Percentiles rank a stretch among this genome's conserved stretches.
phyloP scores from a whole-genome alignment of 257 asterid species.

The Solanum bulbocastanum region DNA sequence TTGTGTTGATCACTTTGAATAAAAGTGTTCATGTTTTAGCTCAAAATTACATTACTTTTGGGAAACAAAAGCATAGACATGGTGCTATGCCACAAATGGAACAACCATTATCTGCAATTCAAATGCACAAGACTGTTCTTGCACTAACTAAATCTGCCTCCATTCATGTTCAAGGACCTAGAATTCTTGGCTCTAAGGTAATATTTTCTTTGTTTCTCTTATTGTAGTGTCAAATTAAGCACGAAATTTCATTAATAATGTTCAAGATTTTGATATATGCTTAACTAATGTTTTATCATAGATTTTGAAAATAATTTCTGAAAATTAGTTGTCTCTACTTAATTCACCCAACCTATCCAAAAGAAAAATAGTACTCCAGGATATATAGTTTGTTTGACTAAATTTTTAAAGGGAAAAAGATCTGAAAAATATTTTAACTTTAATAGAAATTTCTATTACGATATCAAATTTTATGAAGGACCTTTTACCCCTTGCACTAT shows the following conservation, averaged over 20 bases:
- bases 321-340: too few species aligned
- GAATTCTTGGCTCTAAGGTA: slow-evolving; percentile 24
- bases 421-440: too few species aligned
- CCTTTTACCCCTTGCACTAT: too few species aligned
- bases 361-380: background rate
- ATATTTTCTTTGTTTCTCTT: too few species aligned
- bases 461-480: too few species aligned
- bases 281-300: background rate
- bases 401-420: too few species aligned
- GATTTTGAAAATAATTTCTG: background rate
- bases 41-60: background rate
- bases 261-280: background rate
- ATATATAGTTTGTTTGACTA: too few species aligned
- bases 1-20: background rate
- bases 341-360: background rate
- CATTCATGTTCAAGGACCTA: slow-evolving; percentile 12
- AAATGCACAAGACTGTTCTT: slow-evolving; percentile 23
- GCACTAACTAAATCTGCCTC: slow-evolving; percentile 22
- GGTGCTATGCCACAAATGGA: slow-evolving; percentile 12
- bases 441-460: too few species aligned
- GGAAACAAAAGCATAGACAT: background rate
- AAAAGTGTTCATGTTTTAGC: background rate
- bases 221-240: background rate
- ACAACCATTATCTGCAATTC: slow-evolving; percentile 34
- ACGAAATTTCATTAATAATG: background rate